Evolutionary conservation across 805 yeast species (phyloP), one percentile per base, ranked within the genome.

Genomic region (Candida vartiovaarae): DNA sequence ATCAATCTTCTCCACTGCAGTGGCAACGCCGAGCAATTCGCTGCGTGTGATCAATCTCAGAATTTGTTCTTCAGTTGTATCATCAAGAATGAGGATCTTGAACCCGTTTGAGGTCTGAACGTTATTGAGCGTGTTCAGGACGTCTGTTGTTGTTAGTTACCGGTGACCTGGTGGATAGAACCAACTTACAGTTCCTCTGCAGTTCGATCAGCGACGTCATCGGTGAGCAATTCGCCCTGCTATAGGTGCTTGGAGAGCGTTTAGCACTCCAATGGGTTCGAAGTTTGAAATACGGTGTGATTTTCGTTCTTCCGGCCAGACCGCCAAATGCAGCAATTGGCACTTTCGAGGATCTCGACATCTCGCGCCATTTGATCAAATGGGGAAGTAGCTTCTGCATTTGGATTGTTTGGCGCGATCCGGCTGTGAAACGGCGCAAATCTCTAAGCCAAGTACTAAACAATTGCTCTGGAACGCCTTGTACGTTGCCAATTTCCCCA

Each of bases 1-100:
- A 51, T 84, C 91, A 20, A 87, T 67, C 48, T 67, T 63, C 54
- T 82, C 89, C 15, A 85, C 70, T 10, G 86, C 80, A 46, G 83
- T 74, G 6, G 79, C 85, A 38, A 75, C 58, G 33, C 75, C 63
- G 7, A 81, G 63, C 9, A 81, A 60, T 28, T 71, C 75, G 36
- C 68, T 74, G 38, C 68, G 70, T 26, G 67, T 59, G 20, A 83
- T 68, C 20, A 82, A 69, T 36, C 64, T 69, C 30, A 68, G 61
- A 33, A 82, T 58, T 5, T 77, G 54, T 4, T 63, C 53, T 46
- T 75, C 79, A 1, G 82, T 74, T 26, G 67, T 66, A 27, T 68
- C 75, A 58, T 83, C 91, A 28, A 83, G 60, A 6, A 83, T 72
- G 39, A 83, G 55, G 42, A 72, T 70, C 50, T 74, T 75, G 45